Percentiles rank a stretch among this genome's conserved stretches.
Evolutionary conservation across 2,329 filamentous ascomycete genomes (phyloP).

Genomic region (Colletotrichum gloeosporioides): DNA sequence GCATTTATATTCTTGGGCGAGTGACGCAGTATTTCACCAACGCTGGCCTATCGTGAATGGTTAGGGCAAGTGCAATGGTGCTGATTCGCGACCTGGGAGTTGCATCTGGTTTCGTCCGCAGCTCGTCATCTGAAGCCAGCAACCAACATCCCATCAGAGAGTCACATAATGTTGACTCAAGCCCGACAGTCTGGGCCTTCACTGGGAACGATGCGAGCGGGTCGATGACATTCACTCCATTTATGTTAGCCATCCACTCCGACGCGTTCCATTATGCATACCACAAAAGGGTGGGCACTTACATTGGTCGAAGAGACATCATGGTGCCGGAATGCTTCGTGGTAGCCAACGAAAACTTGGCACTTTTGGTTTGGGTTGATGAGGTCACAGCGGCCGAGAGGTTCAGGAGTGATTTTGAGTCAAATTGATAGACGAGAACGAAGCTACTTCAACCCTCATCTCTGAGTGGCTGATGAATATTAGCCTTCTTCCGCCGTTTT

Average conservation of each 20-base stretch:
- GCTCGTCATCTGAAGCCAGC: neutral
- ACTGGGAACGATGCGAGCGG: neutral
- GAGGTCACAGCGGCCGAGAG: neutral
- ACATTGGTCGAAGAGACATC: neutral
- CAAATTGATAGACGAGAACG: slow-evolving; percentile 13
- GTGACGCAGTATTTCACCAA: neutral
- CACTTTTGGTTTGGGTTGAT: neutral
- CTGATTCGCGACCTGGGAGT: neutral
- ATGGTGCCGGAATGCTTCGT: neutral
- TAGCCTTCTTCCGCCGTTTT: neutral
- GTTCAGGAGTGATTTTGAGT: neutral
- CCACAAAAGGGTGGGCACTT: neutral
- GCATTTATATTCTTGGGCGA: neutral
- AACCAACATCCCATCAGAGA: neutral
- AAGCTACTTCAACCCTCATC: neutral
- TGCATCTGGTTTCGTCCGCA: neutral
- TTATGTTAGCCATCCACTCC: neutral
- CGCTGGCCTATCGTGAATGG: neutral
- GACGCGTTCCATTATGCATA: neutral
- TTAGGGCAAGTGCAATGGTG: neutral
- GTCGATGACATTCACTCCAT: neutral
- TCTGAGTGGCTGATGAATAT: neutral
- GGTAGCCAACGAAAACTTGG: neutral
- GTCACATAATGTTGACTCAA: neutral
- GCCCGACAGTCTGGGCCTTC: neutral